Evolutionary conservation across 345 rosid species (phyloP).

Genomic region (Euphorbia pulcherrima): DNA sequence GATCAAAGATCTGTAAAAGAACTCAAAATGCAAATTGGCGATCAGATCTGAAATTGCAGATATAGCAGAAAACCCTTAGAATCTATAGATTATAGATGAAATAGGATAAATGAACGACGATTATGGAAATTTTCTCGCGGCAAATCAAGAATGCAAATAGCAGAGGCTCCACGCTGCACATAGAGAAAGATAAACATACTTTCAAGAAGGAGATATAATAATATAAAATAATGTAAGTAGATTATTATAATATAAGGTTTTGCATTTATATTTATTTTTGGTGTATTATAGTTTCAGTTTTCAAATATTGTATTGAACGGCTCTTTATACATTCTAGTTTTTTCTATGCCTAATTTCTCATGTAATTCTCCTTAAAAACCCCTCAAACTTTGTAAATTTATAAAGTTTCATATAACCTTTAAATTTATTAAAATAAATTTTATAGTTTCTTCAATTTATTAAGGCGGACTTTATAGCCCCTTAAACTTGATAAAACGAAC

Average conservation of each 20-base stretch:
- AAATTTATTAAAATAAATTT: no score
- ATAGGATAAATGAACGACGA: background rate
- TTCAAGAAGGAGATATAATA: background rate
- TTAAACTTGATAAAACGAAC: no score
- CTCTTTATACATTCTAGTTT: slow-evolving; percentile 19
- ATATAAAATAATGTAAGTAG: background rate
- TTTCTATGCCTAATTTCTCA: no score
- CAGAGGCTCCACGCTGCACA: slow-evolving; percentile 13
- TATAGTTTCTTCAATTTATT: no score
- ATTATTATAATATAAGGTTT: no score
- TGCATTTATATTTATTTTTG: background rate
- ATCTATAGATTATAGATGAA: background rate
- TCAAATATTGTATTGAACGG: slow-evolving; percentile 21
- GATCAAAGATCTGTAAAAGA: background rate
- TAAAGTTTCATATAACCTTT: no score
- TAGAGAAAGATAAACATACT: slow-evolving; percentile 20
- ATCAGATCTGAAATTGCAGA: slow-evolving; percentile 21
- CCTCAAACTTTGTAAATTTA: no score
- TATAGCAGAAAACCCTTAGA: background rate
- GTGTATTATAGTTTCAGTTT: slow-evolving; percentile 5
- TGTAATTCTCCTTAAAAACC: no score
- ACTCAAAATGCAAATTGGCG: background rate
- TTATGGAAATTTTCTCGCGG: slow-evolving; percentile 4
- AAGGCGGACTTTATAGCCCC: no score
- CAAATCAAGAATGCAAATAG: slow-evolving; percentile 21